These are phyloP conservation scores for Rhypophila decipiens DNA, from an alignment of 495 filamentous ascomycete genomes.

Conservation along the genomic window DNA sequence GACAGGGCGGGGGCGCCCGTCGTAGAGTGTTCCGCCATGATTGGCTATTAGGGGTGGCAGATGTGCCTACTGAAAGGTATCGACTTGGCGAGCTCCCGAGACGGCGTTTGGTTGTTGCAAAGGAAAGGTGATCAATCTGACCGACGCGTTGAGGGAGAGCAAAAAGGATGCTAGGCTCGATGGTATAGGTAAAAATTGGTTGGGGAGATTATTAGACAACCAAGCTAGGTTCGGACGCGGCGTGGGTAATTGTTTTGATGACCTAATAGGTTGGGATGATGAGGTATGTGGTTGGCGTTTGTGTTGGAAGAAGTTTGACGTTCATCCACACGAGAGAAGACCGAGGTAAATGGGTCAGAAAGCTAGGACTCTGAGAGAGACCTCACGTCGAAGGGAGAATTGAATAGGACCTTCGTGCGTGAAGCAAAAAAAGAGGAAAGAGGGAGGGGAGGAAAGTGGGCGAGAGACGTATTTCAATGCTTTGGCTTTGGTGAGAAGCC, in stretches of 20 bases:
- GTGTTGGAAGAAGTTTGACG: constrained; percentile 5
- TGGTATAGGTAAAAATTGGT: constrained; percentile 2
- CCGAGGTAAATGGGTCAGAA: constrained; percentile 11
- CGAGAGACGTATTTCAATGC: constrained; percentile 27
- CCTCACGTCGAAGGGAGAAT: constrained; percentile 35
- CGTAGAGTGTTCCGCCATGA: constrained; percentile 46
- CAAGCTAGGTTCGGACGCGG: constrained; percentile 16
- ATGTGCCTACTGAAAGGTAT: constrained; percentile 28
- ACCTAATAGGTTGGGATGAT: constrained; percentile 23
- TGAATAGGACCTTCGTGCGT: constrained; percentile 32
- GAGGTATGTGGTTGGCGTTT: constrained; percentile 17
- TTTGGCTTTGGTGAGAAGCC: constrained; percentile 14
- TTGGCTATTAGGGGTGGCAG: constrained; percentile 21
- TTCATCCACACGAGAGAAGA: constrained; percentile 17
- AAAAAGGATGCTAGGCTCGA: not conserved
- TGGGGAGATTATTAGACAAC: constrained; percentile 6
- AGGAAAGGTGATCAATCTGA: constrained; percentile 6
- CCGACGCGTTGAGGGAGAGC: constrained; percentile 1
- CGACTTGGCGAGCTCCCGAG: constrained; percentile 11
- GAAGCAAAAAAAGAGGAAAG: constrained; percentile 20
- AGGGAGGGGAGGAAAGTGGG: constrained; percentile 16
- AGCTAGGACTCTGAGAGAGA: constrained; percentile 27
- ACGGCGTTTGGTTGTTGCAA: not conserved
- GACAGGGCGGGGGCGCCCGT: constrained; percentile 43
- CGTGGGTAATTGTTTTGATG: constrained; percentile 23